Conservation (phyloP, 1,139 yeast species). For the Hyphopichia pseudoburtonii region DNA sequence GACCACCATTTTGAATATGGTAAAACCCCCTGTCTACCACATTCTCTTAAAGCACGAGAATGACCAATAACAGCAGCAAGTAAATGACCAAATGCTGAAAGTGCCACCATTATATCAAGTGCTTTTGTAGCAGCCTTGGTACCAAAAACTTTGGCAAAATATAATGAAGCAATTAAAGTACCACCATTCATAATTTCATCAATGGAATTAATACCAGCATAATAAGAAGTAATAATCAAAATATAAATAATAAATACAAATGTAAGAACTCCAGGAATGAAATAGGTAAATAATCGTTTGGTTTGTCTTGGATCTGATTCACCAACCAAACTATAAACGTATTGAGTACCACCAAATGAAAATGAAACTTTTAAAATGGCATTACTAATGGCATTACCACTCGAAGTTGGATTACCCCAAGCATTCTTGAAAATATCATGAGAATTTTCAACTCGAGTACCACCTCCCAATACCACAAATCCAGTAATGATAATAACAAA, state of each 20-base stretch:
- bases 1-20: conserved; percentile 43
- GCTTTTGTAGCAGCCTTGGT: conserved; percentile 31
- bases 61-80: conserved; percentile 40
- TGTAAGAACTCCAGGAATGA: conserved; percentile 35
- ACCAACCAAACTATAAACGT: conserved; percentile 40
- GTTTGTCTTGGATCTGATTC: conserved; percentile 30
- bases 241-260: conserved; percentile 35
- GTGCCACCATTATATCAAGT: conserved; percentile 36
- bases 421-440: conserved; percentile 32
- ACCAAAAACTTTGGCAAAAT: conserved; percentile 34
- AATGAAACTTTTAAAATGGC: conserved; percentile 45
- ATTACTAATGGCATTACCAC: conserved; percentile 41
- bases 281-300: conserved; percentile 28
- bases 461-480: conserved; percentile 39
- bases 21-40: conserved; percentile 48
- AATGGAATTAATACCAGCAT: conserved; percentile 32
- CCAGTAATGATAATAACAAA: conserved; percentile 37
- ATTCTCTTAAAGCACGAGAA: conserved; percentile 42
- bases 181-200: conserved; percentile 31
- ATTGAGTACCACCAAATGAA: conserved; percentile 39
- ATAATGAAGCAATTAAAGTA: conserved; percentile 30
- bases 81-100: conserved; percentile 44
- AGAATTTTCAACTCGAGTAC: conserved; percentile 32
- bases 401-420: conserved; percentile 40
- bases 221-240: conserved; percentile 36